phyloP scores from a whole-genome alignment of 768 basidiomycete genomes.

The Hygrocybe punicea region DNA sequence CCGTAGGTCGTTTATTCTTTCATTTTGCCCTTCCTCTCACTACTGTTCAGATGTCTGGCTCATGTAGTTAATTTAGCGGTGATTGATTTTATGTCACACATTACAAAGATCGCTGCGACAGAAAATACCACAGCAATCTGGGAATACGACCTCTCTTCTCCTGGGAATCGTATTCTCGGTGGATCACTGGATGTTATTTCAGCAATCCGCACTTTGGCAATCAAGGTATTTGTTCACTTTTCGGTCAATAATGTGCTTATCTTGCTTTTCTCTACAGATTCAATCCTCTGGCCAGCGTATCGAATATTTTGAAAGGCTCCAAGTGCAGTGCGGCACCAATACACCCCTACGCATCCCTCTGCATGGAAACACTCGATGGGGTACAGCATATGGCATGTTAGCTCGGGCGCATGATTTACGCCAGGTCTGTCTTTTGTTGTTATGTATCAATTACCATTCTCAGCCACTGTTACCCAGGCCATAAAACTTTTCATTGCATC shows the following conservation, averaged over 20 bases:
- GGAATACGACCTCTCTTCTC: slow-evolving; percentile 29
- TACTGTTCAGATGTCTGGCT: slow-evolving; percentile 19
- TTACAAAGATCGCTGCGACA: slow-evolving; percentile 27
- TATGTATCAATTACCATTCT: too few relatives aligned
- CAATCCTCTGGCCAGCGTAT: slow-evolving; percentile 23
- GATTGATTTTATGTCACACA: slow-evolving; percentile 29
- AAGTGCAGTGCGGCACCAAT: slow-evolving; percentile 13
- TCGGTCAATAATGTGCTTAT: background rate
- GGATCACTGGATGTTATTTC: slow-evolving; percentile 33
- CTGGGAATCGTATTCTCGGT: slow-evolving; percentile 23
- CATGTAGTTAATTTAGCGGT: slow-evolving; percentile 29
- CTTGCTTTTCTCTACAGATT: slow-evolving; percentile 15
- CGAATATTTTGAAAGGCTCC: slow-evolving; percentile 21
- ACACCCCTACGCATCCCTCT: slow-evolving; percentile 20
- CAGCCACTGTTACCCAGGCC: slow-evolving; percentile 3
- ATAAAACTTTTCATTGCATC: slow-evolving; percentile 14
- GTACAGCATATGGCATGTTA: slow-evolving; percentile 25
- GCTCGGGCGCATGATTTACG: slow-evolving; percentile 13
- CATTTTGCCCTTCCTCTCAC: too few relatives aligned
- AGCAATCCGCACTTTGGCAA: slow-evolving; percentile 24
- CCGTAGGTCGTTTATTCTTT: background rate
- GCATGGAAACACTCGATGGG: slow-evolving; percentile 26
- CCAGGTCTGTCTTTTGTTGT: slow-evolving; percentile 7
- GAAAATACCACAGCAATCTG: slow-evolving; percentile 32
- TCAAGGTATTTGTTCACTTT: slow-evolving; percentile 26